Evolutionary conservation across 345 rosid genomes (phyloP).

Genomic region (Jatropha curcas): DNA sequence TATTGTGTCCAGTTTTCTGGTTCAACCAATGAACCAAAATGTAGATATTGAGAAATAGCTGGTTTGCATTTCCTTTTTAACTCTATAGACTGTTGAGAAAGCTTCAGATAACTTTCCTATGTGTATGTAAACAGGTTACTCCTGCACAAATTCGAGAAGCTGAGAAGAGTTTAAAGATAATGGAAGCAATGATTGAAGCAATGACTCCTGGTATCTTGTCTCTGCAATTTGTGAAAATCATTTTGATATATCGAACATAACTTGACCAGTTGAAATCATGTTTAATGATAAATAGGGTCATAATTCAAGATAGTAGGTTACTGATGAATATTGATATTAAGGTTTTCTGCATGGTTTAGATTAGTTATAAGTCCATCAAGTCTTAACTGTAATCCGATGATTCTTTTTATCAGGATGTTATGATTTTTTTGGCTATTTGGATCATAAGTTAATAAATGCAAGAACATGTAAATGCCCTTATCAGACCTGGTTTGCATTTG

Average conservation of each 20-base stretch:
- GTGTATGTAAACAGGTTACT: slow-evolving; percentile 53
- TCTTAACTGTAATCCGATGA: neutral
- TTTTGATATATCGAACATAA: slow-evolving; percentile 8
- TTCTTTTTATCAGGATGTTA: neutral
- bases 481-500: neutral
- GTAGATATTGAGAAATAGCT: neutral
- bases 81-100: neutral
- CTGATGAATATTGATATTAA: neutral
- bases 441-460: neutral
- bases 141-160: slow-evolving; percentile 96
- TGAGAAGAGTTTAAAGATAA: slow-evolving; percentile 75
- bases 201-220: slow-evolving; percentile 81
- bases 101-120: neutral
- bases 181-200: slow-evolving; percentile 91
- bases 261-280: neutral
- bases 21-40: neutral
- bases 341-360: neutral
- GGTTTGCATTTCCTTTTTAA: slow-evolving; percentile 2
- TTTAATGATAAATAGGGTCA: neutral
- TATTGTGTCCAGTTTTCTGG: neutral
- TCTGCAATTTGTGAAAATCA: slow-evolving; percentile 11
- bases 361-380: neutral
- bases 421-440: neutral
- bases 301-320: neutral
- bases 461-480: neutral